These are phyloP conservation scores for Eutrema japonicum DNA, from an alignment of 345 rosid species.

Conservation along the genomic window DNA sequence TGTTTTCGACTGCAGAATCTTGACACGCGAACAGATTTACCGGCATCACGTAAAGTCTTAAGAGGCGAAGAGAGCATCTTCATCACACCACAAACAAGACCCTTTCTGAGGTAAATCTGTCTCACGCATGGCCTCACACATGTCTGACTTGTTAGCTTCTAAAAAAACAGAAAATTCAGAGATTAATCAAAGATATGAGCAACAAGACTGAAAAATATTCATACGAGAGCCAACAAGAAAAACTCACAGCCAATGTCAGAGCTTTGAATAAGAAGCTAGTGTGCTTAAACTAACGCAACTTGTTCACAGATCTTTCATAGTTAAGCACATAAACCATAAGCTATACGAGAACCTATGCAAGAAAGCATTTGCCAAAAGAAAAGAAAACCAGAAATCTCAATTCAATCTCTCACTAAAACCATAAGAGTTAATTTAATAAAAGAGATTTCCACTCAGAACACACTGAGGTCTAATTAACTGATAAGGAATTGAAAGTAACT, in stretches of 20 bases:
- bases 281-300: too few relatives aligned
- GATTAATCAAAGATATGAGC: constrained; percentile 1
- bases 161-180: not conserved
- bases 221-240: not conserved
- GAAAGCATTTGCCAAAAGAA: too few relatives aligned
- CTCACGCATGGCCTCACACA: constrained; percentile 65
- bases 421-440: not conserved
- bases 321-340: too few relatives aligned
- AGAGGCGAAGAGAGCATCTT: constrained; percentile 67
- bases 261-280: not conserved
- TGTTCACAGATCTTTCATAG: too few relatives aligned
- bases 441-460: not conserved
- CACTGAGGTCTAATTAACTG: not conserved
- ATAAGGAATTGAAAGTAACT: not conserved
- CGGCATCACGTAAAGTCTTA: constrained; percentile 65
- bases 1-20: constrained; percentile 65
- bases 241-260: not conserved
- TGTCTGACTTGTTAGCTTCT: constrained; percentile 57
- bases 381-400: not conserved
- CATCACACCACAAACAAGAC: constrained; percentile 63
- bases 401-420: constrained; percentile 1
- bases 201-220: not conserved
- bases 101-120: constrained; percentile 78
- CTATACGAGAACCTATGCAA: too few relatives aligned
- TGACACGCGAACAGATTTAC: constrained; percentile 52